Evolutionary conservation across 768 basidiomycete genomes (phyloP).

Genomic region (Termitomyces sp.): DNA sequence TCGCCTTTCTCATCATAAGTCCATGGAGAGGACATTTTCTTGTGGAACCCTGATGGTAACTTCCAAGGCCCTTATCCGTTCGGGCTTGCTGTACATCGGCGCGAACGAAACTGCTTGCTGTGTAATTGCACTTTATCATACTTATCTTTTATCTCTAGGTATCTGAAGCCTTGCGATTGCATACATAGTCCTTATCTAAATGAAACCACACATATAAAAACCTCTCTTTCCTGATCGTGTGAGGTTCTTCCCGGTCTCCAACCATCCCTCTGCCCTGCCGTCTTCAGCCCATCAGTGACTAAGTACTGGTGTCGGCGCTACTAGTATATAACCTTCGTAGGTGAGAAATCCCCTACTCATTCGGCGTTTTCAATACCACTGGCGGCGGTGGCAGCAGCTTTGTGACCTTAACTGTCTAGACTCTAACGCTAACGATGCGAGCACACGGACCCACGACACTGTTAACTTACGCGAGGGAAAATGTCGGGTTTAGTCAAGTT

Average conservation of each 20-base stretch:
- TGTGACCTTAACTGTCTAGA: background rate
- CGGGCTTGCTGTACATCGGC: background rate
- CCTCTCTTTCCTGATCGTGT: background rate
- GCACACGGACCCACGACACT: constrained; percentile 10
- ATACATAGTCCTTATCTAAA: background rate
- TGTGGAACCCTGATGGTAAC: background rate
- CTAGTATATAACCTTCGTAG: background rate
- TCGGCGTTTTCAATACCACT: background rate
- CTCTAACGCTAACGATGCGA: background rate
- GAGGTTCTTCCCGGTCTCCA: background rate
- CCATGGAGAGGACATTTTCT: background rate
- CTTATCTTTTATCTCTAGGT: background rate
- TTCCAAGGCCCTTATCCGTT: background rate
- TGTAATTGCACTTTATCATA: background rate
- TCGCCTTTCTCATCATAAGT: background rate
- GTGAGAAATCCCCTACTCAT: background rate
- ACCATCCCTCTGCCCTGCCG: background rate
- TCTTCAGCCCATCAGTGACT: background rate
- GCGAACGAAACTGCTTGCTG: too few species aligned
- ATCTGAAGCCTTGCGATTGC: background rate
- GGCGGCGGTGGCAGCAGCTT: background rate
- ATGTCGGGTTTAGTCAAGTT: background rate
- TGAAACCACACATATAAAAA: background rate
- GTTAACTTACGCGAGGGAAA: background rate
- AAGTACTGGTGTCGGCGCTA: background rate